Conservation (phyloP, 2,329 filamentous ascomycete genomes). For the Alternaria arborescens region DNA sequence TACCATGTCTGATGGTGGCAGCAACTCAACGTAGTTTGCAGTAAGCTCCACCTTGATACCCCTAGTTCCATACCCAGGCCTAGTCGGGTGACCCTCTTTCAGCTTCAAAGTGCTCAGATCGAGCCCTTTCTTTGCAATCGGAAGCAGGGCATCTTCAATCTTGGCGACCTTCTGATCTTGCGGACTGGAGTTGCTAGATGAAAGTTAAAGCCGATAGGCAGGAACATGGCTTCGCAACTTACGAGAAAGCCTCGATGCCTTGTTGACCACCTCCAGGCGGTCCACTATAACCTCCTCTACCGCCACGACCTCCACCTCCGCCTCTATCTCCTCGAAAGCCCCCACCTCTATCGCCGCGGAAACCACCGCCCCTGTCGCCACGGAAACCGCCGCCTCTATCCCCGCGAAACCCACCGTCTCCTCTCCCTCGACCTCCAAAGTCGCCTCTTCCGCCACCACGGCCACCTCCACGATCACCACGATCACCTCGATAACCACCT, state of each 20-base stretch:
- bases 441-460: conserved; percentile 2
- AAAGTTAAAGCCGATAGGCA: not conserved
- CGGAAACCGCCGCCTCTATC: not conserved
- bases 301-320: conserved; percentile 1
- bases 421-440: not conserved
- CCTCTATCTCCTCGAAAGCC: conserved; percentile 5
- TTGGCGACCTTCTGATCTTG: conserved; percentile 19
- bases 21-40: conserved; percentile 32
- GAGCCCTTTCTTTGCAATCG: conserved; percentile 19
- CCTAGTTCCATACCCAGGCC: conserved; percentile 28
- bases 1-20: conserved; percentile 20
- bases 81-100: conserved; percentile 15
- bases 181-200: conserved; percentile 15
- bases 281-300: not conserved
- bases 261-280: conserved; percentile 10
- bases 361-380: not conserved
- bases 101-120: conserved; percentile 17
- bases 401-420: not conserved
- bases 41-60: conserved; percentile 25
- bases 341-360: not conserved
- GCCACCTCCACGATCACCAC: conserved; percentile 8
- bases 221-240: conserved; percentile 1
- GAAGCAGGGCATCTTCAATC: conserved; percentile 22
- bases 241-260: conserved; percentile 18
- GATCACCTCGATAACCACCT: not conserved